phyloP scores from a whole-genome alignment of 2,329 filamentous ascomycete species.

The Cladosporium sp. region DNA sequence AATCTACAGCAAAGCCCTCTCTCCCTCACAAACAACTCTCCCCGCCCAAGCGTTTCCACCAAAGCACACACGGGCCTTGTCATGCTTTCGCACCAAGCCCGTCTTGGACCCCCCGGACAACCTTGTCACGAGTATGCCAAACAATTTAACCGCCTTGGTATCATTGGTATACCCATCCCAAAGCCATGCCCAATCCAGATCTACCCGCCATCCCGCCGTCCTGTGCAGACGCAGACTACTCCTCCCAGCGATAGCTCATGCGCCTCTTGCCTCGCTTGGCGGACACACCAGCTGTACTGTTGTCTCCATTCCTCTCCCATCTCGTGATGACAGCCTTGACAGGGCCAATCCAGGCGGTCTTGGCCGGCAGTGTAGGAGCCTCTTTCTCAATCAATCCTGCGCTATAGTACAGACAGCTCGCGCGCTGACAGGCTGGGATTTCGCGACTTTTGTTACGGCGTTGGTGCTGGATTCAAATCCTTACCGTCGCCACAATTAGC shows the following conservation, averaged over 20 bases:
- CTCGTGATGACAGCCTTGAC: conserved; percentile 10
- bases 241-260: too few species aligned
- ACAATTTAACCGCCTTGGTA: conserved; percentile 12
- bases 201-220: conserved; percentile 3
- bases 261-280: too few species aligned
- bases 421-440: neutral
- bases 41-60: neutral
- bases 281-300: neutral
- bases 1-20: too few species aligned
- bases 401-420: too few species aligned
- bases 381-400: neutral
- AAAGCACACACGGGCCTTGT: neutral
- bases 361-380: neutral
- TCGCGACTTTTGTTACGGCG: neutral
- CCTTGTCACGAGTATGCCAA: neutral
- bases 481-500: conserved; percentile 3
- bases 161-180: neutral
- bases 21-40: neutral
- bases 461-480: neutral
- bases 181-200: conserved; percentile 5
- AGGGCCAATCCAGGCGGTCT: conserved; percentile 7
- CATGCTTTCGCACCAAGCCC: conserved; percentile 6
- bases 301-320: conserved; percentile 1
- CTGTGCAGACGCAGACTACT: neutral
- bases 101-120: conserved; percentile 7